A percentile compares a stretch with the other conserved stretches of the same genome.
These are phyloP conservation scores for Mangifera indica DNA, from an alignment of 345 rosid genomes.

Conservation along the genomic window DNA sequence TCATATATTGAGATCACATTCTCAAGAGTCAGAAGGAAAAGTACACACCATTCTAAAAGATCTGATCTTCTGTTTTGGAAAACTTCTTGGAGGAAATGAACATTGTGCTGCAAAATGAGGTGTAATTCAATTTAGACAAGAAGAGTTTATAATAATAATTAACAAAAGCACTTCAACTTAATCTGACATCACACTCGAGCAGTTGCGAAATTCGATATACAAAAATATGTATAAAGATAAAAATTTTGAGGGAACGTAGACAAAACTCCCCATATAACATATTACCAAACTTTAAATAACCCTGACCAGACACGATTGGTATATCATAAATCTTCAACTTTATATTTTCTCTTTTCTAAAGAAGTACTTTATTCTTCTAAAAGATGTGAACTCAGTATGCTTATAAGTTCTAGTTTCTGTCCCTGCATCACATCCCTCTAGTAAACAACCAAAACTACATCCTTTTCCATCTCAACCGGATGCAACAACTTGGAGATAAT, in stretches of 20 bases:
- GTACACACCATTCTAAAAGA: constrained; percentile 87
- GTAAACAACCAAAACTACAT: background rate
- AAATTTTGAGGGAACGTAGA: background rate
- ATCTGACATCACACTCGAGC: background rate
- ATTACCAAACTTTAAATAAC: background rate
- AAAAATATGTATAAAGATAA: no score
- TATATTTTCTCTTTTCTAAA: background rate
- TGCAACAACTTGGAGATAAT: background rate
- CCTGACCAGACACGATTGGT: background rate
- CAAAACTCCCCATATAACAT: background rate
- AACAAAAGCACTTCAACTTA: background rate
- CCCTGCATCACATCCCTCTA: background rate
- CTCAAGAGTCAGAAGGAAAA: constrained; percentile 70
- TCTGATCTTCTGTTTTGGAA: constrained; percentile 79
- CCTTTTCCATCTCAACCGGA: background rate
- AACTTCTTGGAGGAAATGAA: constrained; percentile 90
- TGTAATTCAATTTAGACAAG: background rate
- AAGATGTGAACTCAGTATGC: background rate
- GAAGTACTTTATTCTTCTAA: background rate
- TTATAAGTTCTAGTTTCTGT: background rate
- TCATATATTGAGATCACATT: constrained; percentile 70
- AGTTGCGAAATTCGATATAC: no score
- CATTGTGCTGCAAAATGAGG: constrained; percentile 69
- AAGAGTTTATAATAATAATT: background rate
- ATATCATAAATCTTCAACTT: no score